Evolutionary conservation across 108 stramenopile genomes (phyloP).

Genomic region (Pseudonitzschia delicatissima): DNA sequence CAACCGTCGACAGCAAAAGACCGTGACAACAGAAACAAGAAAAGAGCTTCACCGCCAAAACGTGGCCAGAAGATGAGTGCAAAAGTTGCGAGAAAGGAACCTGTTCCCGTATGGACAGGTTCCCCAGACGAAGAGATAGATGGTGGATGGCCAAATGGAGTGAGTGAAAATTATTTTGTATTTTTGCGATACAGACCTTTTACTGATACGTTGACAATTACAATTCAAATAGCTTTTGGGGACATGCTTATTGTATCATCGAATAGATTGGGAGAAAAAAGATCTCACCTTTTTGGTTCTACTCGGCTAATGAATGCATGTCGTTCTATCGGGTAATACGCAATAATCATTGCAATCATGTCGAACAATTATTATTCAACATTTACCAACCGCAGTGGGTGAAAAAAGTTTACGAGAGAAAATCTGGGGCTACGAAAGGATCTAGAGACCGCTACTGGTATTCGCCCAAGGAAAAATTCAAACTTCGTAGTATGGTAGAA

Average conservation of each 20-base stretch:
- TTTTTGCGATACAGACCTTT: no score
- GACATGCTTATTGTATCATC: no score
- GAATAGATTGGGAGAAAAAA: no score
- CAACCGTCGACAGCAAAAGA: background rate
- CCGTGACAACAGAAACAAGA: background rate
- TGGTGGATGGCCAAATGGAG: slow-evolving; percentile 12
- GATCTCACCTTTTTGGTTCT: no score
- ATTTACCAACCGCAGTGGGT: slow-evolving; percentile 43
- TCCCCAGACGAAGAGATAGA: slow-evolving; percentile 4
- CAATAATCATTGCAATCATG: no score
- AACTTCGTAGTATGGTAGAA: slow-evolving; percentile 42
- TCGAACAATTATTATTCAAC: no score
- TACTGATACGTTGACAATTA: no score
- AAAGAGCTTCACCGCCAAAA: background rate
- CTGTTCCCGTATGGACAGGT: background rate
- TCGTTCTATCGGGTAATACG: no score
- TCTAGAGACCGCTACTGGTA: slow-evolving; percentile 50
- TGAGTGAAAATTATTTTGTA: background rate
- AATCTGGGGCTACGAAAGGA: slow-evolving; percentile 40
- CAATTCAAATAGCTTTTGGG: no score
- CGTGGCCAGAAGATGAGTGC: background rate
- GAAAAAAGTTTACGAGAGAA: slow-evolving; percentile 36
- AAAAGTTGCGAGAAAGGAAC: background rate
- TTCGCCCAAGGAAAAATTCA: slow-evolving; percentile 28
- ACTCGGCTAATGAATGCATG: no score